Evolutionary conservation across 1,284 basidiomycete species (phyloP).

Genomic region (Cutaneotrichosporon spelunceum): DNA sequence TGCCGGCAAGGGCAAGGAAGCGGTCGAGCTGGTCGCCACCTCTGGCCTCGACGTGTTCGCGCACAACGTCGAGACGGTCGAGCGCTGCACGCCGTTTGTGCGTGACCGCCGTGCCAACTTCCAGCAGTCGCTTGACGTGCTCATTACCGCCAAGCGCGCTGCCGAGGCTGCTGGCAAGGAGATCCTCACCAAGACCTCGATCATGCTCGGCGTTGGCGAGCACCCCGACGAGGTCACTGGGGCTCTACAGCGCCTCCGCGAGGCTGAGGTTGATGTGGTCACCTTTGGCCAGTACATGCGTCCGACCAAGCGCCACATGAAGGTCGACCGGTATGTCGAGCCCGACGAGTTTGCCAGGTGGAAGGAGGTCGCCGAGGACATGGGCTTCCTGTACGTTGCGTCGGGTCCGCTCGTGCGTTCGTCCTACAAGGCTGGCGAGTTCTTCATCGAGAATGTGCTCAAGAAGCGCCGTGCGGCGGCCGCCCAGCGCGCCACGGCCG

Average conservation of each 20-base stretch:
- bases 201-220: constrained; percentile 98
- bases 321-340: constrained; percentile 92
- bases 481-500: constrained; percentile 37
- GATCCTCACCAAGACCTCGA: constrained; percentile 92
- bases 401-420: constrained; percentile 93
- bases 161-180: constrained; percentile 74
- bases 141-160: constrained; percentile 77
- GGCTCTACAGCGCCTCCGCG: constrained; percentile 83
- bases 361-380: constrained; percentile 81
- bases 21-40: constrained; percentile 77
- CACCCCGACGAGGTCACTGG: constrained; percentile 76
- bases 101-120: constrained; percentile 93
- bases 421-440: constrained; percentile 95
- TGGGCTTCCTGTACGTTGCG: constrained; percentile 97
- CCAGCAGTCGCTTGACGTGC: constrained; percentile 79
- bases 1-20: constrained; percentile 64
- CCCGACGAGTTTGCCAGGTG: constrained; percentile 90
- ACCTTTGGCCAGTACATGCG: constrained; percentile 99
- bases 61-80: constrained; percentile 95
- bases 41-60: constrained; percentile 97
- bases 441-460: constrained; percentile 85
- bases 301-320: constrained; percentile 98
- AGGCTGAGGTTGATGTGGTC: constrained; percentile 88
- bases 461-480: constrained; percentile 48
- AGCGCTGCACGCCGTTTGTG: constrained; percentile 88